Conservation (phyloP, 2,329 filamentous ascomycete species). For the Orbilia quercus region DNA sequence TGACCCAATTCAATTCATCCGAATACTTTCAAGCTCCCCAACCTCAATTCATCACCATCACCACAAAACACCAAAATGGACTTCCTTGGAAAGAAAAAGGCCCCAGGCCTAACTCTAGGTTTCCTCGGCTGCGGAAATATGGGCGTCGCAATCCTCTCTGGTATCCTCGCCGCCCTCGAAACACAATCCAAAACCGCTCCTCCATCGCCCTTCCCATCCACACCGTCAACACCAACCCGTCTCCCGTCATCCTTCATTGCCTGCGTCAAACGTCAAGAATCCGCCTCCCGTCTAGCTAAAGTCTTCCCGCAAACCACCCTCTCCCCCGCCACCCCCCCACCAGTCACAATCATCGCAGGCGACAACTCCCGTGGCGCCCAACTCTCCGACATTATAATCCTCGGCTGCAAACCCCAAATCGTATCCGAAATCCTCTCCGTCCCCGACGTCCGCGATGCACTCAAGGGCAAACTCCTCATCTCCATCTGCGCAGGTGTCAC, state of each 20-base stretch:
- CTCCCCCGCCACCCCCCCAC: conserved; percentile 61
- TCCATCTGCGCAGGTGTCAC: conserved; percentile 83
- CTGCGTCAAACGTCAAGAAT: conserved; percentile 77
- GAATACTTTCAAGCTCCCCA: neutral
- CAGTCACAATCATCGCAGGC: conserved; percentile 75
- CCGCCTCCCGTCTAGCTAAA: conserved; percentile 75
- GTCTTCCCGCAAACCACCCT: conserved; percentile 68
- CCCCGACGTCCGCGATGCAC: conserved; percentile 76
- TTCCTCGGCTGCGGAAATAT: conserved; percentile 87
- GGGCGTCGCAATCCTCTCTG: conserved; percentile 84
- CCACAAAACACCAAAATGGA: conserved; percentile 23
- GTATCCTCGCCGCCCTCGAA: conserved; percentile 77
- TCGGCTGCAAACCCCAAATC: conserved; percentile 84
- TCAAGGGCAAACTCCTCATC: conserved; percentile 82
- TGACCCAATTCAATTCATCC: conserved; percentile 7
- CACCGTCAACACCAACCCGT: conserved; percentile 65
- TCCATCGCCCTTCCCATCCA: conserved; percentile 62
- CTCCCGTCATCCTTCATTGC: conserved; percentile 82
- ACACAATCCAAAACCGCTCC: conserved; percentile 35
- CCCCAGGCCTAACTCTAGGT: conserved; percentile 72
- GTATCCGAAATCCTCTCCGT: conserved; percentile 75
- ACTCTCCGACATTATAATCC: conserved; percentile 77
- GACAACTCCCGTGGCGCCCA: conserved; percentile 76
- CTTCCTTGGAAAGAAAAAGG: conserved; percentile 40
- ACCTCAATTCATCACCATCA: neutral